phyloP scores from a whole-genome alignment of 371 early-diverging fungal species.

The Parasitella parasitica region DNA sequence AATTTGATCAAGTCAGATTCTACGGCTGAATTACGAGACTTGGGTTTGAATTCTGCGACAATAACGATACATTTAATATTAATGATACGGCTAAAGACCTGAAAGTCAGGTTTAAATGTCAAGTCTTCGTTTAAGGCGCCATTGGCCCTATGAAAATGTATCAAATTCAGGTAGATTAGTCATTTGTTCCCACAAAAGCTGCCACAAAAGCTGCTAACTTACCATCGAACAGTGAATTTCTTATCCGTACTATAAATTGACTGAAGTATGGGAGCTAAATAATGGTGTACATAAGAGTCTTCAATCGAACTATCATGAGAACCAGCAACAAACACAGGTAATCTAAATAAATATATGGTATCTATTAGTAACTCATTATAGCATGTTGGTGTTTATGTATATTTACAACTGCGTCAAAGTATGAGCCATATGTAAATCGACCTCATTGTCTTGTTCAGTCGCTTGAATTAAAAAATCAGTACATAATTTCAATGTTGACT shows the following conservation, averaged over 20 bases:
- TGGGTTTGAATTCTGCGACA: background rate
- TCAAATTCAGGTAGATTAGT: conserved; percentile 9
- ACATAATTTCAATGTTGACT: conserved; percentile 19
- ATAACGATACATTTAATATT: conserved; percentile 11
- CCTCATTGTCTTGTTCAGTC: conserved; percentile 13
- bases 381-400: conserved; percentile 18
- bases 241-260: background rate
- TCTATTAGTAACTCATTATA: conserved; percentile 14
- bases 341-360: conserved; percentile 18
- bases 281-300: conserved; percentile 14
- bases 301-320: conserved; percentile 13
- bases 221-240: conserved; percentile 3
- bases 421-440: conserved; percentile 18
- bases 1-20: conserved; percentile 19
- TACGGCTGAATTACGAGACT: conserved; percentile 4
- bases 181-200: conserved; percentile 10
- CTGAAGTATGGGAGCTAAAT: background rate
- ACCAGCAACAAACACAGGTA: conserved; percentile 18
- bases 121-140: conserved; percentile 6
- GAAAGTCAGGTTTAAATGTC: conserved; percentile 4
- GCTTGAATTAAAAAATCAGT: conserved; percentile 17
- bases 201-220: conserved; percentile 13
- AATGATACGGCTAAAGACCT: conserved; percentile 8
- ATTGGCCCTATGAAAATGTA: conserved; percentile 18
- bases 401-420: conserved; percentile 19